These are phyloP conservation scores for Aegilops bicornis DNA, from an alignment of 176 grass and related monocot genomes.

Conservation along the genomic window DNA sequence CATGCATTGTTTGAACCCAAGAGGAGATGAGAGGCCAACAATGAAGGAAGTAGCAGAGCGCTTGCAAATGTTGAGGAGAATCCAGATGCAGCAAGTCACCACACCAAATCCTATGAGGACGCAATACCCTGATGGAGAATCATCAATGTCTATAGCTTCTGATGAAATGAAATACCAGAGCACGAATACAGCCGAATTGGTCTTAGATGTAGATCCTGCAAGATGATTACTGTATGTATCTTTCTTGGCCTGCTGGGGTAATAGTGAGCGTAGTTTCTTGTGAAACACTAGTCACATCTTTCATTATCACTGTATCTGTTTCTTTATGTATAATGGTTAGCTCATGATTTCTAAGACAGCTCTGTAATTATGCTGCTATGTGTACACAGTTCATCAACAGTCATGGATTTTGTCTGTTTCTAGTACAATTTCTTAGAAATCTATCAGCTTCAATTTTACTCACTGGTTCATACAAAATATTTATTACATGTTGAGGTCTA, in stretches of 20 bases:
- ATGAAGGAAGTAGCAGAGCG: conserved; percentile 30
- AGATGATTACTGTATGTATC: background rate
- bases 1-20: conserved; percentile 31
- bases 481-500: background rate
- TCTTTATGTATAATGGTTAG: background rate
- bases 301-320: background rate
- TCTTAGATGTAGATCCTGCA: background rate
- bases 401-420: background rate
- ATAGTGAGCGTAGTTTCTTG: background rate
- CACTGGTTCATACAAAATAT: background rate
- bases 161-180: background rate
- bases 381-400: background rate
- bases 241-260: background rate
- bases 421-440: background rate
- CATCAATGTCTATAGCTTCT: background rate
- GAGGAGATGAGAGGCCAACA: conserved; percentile 9
- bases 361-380: background rate
- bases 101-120: background rate
- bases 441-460: background rate
- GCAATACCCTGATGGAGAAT: background rate
- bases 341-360: background rate
- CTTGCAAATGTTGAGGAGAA: background rate
- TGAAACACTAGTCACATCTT: background rate
- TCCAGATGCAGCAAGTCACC: background rate
- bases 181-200: conserved; percentile 1